Evolutionary conservation across 1,284 basidiomycete species (phyloP).

Genomic region (Anthracocystis setariae): DNA sequence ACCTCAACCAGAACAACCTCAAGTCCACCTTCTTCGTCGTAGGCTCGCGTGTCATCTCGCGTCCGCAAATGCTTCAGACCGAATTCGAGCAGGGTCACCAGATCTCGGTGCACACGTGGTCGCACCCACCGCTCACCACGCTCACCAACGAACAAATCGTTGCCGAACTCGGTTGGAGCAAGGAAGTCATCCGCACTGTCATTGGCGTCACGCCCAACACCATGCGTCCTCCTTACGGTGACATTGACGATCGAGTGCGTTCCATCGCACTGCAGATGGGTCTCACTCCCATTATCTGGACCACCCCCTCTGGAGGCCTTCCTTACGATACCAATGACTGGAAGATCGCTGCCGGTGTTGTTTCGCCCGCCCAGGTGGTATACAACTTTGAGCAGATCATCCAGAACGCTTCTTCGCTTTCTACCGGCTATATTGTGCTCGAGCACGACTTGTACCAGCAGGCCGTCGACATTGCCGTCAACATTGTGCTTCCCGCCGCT

Average conservation of each 20-base stretch:
- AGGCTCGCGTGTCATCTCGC: constrained; percentile 86
- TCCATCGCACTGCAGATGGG: constrained; percentile 61
- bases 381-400: constrained; percentile 59
- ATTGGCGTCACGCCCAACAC: constrained; percentile 69
- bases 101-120: constrained; percentile 71
- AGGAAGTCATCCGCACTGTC: constrained; percentile 77
- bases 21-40: constrained; percentile 90
- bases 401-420: constrained; percentile 57
- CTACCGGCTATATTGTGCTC: constrained; percentile 91
- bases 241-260: constrained; percentile 67
- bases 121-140: constrained; percentile 75
- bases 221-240: constrained; percentile 66
- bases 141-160: constrained; percentile 87
- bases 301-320: constrained; percentile 42
- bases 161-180: constrained; percentile 91
- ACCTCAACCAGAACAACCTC: constrained; percentile 76
- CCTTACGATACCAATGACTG: constrained; percentile 65
- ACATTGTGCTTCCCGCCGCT: constrained; percentile 61
- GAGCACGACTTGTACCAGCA: constrained; percentile 66
- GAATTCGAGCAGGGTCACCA: constrained; percentile 80
- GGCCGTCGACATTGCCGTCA: constrained; percentile 62
- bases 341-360: constrained; percentile 57
- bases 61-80: constrained; percentile 79
- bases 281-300: constrained; percentile 67
- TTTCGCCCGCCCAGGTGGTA: constrained; percentile 52